Evolutionary conservation across 306 rosid species (phyloP).

Genomic region (Gastrolobium bilobum): DNA sequence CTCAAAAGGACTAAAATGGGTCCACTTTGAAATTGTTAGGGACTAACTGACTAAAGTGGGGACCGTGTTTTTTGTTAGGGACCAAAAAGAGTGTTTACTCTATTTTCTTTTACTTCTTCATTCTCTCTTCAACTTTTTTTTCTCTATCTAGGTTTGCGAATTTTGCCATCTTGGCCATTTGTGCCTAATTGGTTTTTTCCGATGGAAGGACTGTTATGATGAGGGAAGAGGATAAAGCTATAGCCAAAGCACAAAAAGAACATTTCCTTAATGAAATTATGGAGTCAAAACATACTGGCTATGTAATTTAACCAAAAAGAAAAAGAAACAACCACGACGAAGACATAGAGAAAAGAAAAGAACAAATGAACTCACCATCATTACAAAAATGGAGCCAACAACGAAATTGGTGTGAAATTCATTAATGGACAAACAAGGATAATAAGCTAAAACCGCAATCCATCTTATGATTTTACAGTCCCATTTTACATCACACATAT

Average conservation of each 20-base stretch:
- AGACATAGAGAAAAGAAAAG: conserved; percentile 15
- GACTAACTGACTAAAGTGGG: no score
- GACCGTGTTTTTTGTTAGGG: no score
- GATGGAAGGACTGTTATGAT: background rate
- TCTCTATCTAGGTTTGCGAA: no score
- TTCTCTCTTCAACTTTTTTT: no score
- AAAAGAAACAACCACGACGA: background rate
- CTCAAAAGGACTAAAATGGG: no score
- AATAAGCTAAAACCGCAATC: conserved; percentile 57
- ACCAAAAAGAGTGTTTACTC: no score
- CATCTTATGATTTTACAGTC: conserved; percentile 62
- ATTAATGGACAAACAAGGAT: conserved; percentile 65
- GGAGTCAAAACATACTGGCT: conserved; percentile 35
- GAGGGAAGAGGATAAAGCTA: conserved; percentile 6
- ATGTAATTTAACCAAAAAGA: conserved; percentile 6
- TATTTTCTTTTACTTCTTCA: no score
- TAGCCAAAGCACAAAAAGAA: conserved; percentile 12
- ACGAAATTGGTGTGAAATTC: conserved; percentile 63
- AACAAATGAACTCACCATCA: conserved; percentile 58
- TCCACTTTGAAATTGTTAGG: no score
- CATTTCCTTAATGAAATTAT: conserved; percentile 16
- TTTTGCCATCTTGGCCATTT: no score
- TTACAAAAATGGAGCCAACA: conserved; percentile 40
- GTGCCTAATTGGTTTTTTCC: no score
- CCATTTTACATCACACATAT: conserved; percentile 57